These are phyloP conservation scores for Skeletonema grethae DNA, from an alignment of 108 stramenopile species.

Conservation along the genomic window DNA sequence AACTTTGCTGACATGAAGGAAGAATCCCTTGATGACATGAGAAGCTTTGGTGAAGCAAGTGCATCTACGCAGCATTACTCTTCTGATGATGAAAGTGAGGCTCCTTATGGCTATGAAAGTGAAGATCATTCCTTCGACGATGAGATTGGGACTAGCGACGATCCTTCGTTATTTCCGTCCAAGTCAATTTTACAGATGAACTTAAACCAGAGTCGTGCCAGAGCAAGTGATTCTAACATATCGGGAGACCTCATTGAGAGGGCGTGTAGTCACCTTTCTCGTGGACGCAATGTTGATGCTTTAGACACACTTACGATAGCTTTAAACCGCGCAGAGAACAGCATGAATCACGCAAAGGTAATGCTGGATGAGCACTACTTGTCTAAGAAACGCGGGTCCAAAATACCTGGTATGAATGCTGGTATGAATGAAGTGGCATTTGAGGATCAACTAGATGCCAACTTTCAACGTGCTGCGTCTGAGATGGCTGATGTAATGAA, in stretches of 20 bases:
- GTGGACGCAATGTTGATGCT: slow-evolving; percentile 43
- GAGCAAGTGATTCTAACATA: slow-evolving; percentile 10
- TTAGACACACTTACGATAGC: slow-evolving; percentile 28
- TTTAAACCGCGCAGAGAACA: slow-evolving; percentile 17
- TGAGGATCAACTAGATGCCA: slow-evolving; percentile 28
- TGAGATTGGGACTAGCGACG: slow-evolving; percentile 35
- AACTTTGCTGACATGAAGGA: slow-evolving; percentile 19
- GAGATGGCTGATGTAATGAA: slow-evolving; percentile 41
- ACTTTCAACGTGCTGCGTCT: slow-evolving; percentile 32
- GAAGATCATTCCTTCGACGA: slow-evolving; percentile 2
- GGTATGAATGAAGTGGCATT: slow-evolving; percentile 22
- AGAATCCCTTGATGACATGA: not conserved
- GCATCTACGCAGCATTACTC: not conserved
- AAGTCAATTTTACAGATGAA: slow-evolving; percentile 48
- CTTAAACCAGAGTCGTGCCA: slow-evolving; percentile 9
- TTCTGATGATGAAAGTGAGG: slow-evolving; percentile 8
- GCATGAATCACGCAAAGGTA: slow-evolving; percentile 23
- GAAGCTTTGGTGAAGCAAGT: not conserved
- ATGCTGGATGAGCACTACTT: slow-evolving; percentile 32
- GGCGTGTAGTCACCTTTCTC: slow-evolving; percentile 39
- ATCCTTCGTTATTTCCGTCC: slow-evolving; percentile 34
- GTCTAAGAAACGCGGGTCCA: slow-evolving; percentile 16
- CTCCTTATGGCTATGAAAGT: not conserved
- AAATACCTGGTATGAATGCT: not conserved
- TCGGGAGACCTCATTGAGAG: slow-evolving; percentile 30